A percentile compares a stretch with the other conserved stretches of the same genome.
Evolutionary conservation across 805 yeast genomes (phyloP).

Genomic region (Metschnikowia chrysomelidarum): DNA sequence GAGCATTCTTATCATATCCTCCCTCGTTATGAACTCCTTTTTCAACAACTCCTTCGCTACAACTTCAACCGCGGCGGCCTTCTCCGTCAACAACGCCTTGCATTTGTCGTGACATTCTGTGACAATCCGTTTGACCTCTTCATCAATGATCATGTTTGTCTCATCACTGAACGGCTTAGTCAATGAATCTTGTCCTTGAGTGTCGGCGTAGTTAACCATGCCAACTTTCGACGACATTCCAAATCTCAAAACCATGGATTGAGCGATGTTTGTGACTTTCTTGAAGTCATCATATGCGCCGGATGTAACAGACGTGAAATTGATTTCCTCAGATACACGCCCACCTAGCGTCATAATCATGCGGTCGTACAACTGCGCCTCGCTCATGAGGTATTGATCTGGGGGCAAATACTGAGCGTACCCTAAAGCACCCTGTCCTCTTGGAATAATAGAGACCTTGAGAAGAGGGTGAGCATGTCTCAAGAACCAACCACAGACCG

Average conservation of each 20-base stretch:
- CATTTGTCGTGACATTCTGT: constrained; percentile 65
- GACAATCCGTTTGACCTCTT: constrained; percentile 66
- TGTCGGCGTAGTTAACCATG: constrained; percentile 51
- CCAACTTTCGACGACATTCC: constrained; percentile 90
- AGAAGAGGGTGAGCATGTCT: constrained; percentile 86
- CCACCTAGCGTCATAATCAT: constrained; percentile 97
- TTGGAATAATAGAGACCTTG: constrained; percentile 91
- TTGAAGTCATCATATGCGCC: constrained; percentile 94
- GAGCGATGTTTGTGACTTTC: constrained; percentile 86
- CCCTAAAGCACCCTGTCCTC: constrained; percentile 95
- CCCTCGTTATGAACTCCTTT: constrained; percentile 90
- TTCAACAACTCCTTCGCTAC: constrained; percentile 84
- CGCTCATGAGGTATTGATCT: constrained; percentile 75
- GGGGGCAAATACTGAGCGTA: constrained; percentile 94
- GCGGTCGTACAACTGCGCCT: constrained; percentile 73
- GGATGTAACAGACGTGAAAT: constrained; percentile 81
- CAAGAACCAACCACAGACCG: constrained; percentile 92
- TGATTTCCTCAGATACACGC: constrained; percentile 85
- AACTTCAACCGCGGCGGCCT: constrained; percentile 69
- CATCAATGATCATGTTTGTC: constrained; percentile 65
- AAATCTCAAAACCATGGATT: constrained; percentile 79
- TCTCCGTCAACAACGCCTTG: constrained; percentile 57
- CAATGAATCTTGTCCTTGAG: constrained; percentile 48
- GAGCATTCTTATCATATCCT: constrained; percentile 83
- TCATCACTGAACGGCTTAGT: constrained; percentile 68